phyloP scores from a whole-genome alignment of 768 basidiomycete genomes.

The Tylopilus balloui region DNA sequence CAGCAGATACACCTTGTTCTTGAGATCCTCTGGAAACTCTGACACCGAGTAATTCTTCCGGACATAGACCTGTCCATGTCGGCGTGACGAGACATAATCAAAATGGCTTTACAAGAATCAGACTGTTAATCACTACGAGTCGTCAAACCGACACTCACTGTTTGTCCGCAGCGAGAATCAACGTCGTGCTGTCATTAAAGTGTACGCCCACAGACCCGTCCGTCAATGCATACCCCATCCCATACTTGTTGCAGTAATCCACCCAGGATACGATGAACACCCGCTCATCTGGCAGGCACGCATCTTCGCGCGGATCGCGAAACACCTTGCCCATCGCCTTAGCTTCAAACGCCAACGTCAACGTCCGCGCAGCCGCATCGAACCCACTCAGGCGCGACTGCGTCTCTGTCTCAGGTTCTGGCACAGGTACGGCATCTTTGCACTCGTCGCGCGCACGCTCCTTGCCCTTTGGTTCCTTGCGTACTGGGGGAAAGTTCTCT shows the following conservation, averaged over 20 bases:
- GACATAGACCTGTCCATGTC: slow-evolving; percentile 61
- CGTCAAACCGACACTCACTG: slow-evolving; percentile 46
- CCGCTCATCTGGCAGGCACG: slow-evolving; percentile 54
- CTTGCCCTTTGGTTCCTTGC: slow-evolving; percentile 31
- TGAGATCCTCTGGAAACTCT: slow-evolving; percentile 75
- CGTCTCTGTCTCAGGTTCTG: slow-evolving; percentile 21
- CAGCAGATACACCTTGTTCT: slow-evolving; percentile 87
- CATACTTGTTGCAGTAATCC: slow-evolving; percentile 98
- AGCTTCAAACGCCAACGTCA: slow-evolving; percentile 64
- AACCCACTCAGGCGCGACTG: slow-evolving; percentile 50
- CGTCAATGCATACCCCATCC: slow-evolving; percentile 98
- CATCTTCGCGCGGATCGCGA: slow-evolving; percentile 56
- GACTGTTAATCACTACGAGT: not conserved
- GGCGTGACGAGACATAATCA: slow-evolving; percentile 76
- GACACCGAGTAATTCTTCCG: slow-evolving; percentile 69
- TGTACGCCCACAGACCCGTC: slow-evolving; percentile 94
- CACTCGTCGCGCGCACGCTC: slow-evolving; percentile 26
- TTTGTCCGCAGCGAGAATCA: slow-evolving; percentile 84
- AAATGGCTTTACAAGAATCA: slow-evolving; percentile 50
- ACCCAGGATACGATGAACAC: slow-evolving; percentile 99
- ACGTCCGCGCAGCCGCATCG: slow-evolving; percentile 55
- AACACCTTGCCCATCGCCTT: slow-evolving; percentile 60
- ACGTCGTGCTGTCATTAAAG: slow-evolving; percentile 91
- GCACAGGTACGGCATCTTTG: slow-evolving; percentile 10
- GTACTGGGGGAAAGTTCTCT: slow-evolving; percentile 32